These are phyloP conservation scores for Psidium guajava DNA, from an alignment of 345 rosid species.

Conservation along the genomic window DNA sequence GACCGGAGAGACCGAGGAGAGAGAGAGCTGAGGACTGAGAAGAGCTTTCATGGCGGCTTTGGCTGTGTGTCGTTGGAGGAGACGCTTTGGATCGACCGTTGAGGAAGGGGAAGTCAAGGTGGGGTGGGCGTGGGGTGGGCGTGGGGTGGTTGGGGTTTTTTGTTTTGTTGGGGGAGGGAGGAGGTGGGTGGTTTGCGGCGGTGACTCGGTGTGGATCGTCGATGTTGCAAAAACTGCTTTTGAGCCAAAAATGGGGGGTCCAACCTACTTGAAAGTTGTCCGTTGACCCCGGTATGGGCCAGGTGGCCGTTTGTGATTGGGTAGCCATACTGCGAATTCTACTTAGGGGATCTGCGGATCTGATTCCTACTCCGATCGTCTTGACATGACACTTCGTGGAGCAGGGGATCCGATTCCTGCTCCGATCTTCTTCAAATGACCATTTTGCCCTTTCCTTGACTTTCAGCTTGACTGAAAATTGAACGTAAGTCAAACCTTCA, in stretches of 20 bases:
- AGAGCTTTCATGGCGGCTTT: slow-evolving; percentile 46
- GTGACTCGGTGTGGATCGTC: background rate
- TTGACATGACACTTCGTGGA: background rate
- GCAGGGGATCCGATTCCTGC: background rate
- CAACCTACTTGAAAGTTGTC: background rate
- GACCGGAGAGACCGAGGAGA: slow-evolving; percentile 16
- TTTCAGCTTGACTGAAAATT: too few relatives aligned
- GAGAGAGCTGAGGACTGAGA: slow-evolving; percentile 20
- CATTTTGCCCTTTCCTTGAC: background rate
- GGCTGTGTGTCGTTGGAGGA: background rate
- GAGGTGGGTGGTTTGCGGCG: background rate
- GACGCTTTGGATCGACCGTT: background rate
- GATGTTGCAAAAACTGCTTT: background rate
- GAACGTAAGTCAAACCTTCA: too few relatives aligned
- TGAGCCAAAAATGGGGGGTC: background rate
- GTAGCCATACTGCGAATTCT: background rate
- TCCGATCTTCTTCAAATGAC: background rate
- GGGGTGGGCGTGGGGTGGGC: too few relatives aligned
- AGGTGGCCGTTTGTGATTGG: background rate
- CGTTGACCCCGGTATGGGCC: background rate
- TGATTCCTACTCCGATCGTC: background rate
- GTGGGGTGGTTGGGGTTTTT: too few relatives aligned
- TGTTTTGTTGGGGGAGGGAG: too few relatives aligned
- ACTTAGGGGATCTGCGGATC: background rate
- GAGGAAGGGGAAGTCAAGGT: background rate